phyloP scores from a whole-genome alignment of 352 stramenopile genomes.

The Globisporangium solare region DNA sequence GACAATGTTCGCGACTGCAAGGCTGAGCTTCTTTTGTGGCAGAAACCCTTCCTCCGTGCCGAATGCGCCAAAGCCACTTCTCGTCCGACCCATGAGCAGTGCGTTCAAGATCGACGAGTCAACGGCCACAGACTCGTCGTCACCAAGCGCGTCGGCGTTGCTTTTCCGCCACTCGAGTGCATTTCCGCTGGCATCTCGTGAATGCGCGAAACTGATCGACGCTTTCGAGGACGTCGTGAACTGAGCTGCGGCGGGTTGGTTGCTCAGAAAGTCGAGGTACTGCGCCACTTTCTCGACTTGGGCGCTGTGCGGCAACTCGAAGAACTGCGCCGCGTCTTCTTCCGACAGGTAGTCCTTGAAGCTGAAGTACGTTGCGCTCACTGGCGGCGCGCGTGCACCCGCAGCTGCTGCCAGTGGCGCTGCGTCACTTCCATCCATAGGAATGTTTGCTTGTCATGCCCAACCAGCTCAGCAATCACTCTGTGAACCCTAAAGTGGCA shows the following conservation, averaged over 20 bases:
- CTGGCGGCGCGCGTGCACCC: background rate
- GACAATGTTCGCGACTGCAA: conserved; percentile 48
- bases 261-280: conserved; percentile 61
- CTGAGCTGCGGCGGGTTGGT: conserved; percentile 34
- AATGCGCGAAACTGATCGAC: conserved; percentile 38
- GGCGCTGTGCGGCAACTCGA: conserved; percentile 36
- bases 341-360: conserved; percentile 60
- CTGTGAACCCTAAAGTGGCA: background rate
- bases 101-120: conserved; percentile 25
- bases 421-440: background rate
- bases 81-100: conserved; percentile 37
- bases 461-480: background rate
- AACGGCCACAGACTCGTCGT: background rate
- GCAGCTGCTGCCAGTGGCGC: background rate
- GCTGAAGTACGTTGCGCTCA: conserved; percentile 36
- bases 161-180: conserved; percentile 2
- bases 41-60: conserved; percentile 57
- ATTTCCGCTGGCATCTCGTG: background rate
- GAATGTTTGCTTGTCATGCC: background rate
- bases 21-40: conserved; percentile 56
- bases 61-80: conserved; percentile 73
- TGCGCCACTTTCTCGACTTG: conserved; percentile 57
- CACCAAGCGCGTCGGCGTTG: background rate
- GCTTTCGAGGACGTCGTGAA: conserved; percentile 56
- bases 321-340: conserved; percentile 43